Base-by-base conservation (phyloP, 2,329 filamentous ascomycete genomes). In the Penicillium sp. region DNA sequence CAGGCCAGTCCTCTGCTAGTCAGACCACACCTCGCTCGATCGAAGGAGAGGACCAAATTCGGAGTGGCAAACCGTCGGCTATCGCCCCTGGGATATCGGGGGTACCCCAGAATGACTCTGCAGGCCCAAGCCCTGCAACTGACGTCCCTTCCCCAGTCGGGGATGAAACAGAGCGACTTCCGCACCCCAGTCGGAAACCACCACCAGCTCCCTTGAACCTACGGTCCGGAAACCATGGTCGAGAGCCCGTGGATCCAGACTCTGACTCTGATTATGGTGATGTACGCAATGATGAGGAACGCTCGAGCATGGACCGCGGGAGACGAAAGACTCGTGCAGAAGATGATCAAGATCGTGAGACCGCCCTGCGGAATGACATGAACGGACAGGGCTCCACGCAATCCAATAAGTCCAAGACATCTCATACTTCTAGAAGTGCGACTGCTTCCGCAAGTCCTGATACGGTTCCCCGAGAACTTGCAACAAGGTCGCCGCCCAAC, bases 231-330 rank as follows among this genome's bases (percentile, higher is more conserved):
- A 62, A 64, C 8, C 53, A 68, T 23, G 69, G 65, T 39, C 59
- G 69, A 32, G 64, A 71, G 30, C 62, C 67, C 30, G 59, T 65
- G 2, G 65, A 66, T 16, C 62, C 67, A n/a, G 79, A 81, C 9
- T 81, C 82, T 0, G 85, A 86, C 42, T 89, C 85, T 0, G 88
- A 94, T 47, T 92, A 89, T 51, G 86, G 92, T 42, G 84, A 89
- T 46, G 74, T 84, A 23, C 65, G 86, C 9, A 82, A 85, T 45
- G 79, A 82, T 3, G 75, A 82, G 30, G 80, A 84, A 46, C 69
- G 81, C 33, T 69, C 74, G 0, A 60, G 66, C 4, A 66, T 74
- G 23, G 66, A 79, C 35, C 76, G 89, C 45, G 90, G 88, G 6
- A 77, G 88, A 42, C 75, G 86, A 51, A 86, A 84, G 62, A 95